Base-by-base conservation (phyloP, 306 rosid species). In the Cucurbita argyrosperma region DNA sequence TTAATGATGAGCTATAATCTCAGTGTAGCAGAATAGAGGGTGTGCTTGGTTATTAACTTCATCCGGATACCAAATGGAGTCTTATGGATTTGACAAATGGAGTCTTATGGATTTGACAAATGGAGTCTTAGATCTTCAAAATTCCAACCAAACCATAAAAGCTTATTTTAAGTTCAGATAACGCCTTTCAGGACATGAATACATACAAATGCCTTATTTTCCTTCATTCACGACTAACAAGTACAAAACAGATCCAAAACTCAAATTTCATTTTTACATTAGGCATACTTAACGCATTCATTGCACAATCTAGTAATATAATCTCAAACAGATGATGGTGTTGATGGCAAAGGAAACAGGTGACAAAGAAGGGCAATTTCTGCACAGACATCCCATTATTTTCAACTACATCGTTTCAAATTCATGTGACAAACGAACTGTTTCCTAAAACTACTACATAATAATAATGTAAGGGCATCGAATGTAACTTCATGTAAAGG, bases 311-410 rank as follows among this genome's bases (percentile, higher is more conserved):
- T 35, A 26, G 67, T 61, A 37, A 21, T 13, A 13, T 7, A 15
- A 66, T 65, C 52, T 65, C 37, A 43, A 18, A 1, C 35, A 30
- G 35, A 30, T 30, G 35, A 30, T 30, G 30, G 1, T 5, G 56
- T 47, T 69, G 23, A 26, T 3, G 45, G 39, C 47, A 13, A 71
- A 37, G 16, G 58, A 47, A 30, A 11, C 37, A 52, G 0, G 4
- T 2, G 56, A 26, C 3, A 19, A 62, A 73, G 30, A 37, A 72
- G 77, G 54, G 74, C 30, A 66, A 75, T 68, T 73, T 70, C 82
- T 76, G 84, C 80, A 66, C 75, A 77, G 76, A 69, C 69, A 83
- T 72, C 46, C 52, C 42, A 53, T 55, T 72, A 72, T 72, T 55
- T 72, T 72, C 30, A 40, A 53, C 64, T 53, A 21, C 21, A 19